A percentile compares a stretch with the other conserved stretches of the same genome.
Evolutionary conservation across 208 protist genomes (phyloP).

Genomic region (Trichomonas vaginalis): DNA sequence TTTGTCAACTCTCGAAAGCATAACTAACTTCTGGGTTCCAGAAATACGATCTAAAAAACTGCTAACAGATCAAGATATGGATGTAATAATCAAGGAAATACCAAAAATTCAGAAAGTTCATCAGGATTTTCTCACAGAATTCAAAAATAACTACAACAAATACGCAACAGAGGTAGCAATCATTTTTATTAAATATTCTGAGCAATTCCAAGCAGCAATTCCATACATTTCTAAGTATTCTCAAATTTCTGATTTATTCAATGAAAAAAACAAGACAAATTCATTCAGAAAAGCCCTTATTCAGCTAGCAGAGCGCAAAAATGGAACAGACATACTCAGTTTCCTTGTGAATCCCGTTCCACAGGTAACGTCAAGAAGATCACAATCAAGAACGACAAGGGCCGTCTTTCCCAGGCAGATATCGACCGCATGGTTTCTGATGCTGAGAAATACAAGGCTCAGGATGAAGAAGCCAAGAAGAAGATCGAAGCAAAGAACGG

Average conservation of each 20-base stretch:
- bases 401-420: slow-evolving; percentile 62
- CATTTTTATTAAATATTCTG: not conserved
- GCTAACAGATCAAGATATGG: not conserved
- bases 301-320: not conserved
- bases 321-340: not conserved
- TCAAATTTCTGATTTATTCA: not conserved
- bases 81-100: not conserved
- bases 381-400: slow-evolving; percentile 70
- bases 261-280: not conserved
- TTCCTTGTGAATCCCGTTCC: slow-evolving; percentile 19
- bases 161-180: not conserved
- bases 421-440: slow-evolving; percentile 46
- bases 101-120: not conserved
- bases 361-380: slow-evolving; percentile 60
- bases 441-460: slow-evolving; percentile 33
- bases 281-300: not conserved
- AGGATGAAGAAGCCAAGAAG: slow-evolving; percentile 29
- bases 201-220: not conserved
- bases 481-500: slow-evolving; percentile 37
- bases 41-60: not conserved
- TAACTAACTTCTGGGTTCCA: not conserved
- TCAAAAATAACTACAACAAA: not conserved
- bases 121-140: not conserved
- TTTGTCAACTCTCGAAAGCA: not conserved
- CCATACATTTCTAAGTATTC: not conserved